Evolutionary conservation across 2,329 filamentous ascomycete genomes (phyloP), one percentile per base, ranked within the genome.

Genomic region (Pseudogymnoascus sp.): DNA sequence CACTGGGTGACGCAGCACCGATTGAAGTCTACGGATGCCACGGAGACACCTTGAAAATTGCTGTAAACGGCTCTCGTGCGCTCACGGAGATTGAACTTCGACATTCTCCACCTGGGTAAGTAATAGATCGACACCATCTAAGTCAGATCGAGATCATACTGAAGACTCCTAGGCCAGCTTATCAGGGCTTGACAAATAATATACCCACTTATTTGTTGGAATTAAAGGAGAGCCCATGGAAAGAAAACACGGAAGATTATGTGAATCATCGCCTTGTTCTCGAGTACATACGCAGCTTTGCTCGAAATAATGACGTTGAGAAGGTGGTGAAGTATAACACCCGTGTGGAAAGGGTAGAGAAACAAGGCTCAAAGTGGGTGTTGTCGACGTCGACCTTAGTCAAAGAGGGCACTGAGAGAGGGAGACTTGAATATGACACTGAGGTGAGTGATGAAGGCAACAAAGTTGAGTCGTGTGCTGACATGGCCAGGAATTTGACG

Each of bases 401-500:
- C 5, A 62, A 17, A 25, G 61, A 65, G 27, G 61, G 60, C 35
- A 36, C 17, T 13, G 62, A 51, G 0, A 66, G 51, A 31, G 61
- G 58, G 13, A 36, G 51, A 15, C 62, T 60, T 48, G 12, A 17
- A 6, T 59, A 25, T 8, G 25, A 44, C 33, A 44, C 62, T 48
- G 63, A 67, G 21, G 65, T 68, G 44, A 63, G 59, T 42, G 13
- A 9, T 31, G 12, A n/a, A 38, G 1, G 27, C 51, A 13, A 15
- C n/a, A 62, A 10, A 12, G 5, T 12, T 12, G 6, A 38, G 39
- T 15, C 10, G 29, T 35, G 1, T 7, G 12, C 15, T 55, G 44
- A 44, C n/a, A 27, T 41, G 3, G n/a, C 38, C n/a, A 73, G 73
- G 62, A 69, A 0, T 83, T 94, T 65, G 86, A 90, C 69, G 83